Base-by-base conservation (phyloP, 73 alveolate species). In the Symbiodinium pilosum region DNA sequence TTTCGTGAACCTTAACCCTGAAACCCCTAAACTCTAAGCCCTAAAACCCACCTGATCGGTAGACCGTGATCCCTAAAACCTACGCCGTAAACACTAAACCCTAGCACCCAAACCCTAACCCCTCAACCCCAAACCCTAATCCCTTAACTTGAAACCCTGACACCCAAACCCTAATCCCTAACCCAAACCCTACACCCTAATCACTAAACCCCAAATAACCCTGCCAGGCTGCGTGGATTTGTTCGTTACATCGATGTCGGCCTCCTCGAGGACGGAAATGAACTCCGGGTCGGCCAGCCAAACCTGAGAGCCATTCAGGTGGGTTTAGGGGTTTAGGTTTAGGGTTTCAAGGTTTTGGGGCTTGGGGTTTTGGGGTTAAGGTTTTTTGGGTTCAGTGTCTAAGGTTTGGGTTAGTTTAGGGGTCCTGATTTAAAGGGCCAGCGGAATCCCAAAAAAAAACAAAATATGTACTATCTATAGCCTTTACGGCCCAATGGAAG, bases 181-280 rank as follows among this genome's bases (percentile, higher is more conserved):
- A 51, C 68, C 68, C 12, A 51, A 56, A 26, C 75, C 75, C 75
- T 56, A 16, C 16, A 56, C 28, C 28, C 75, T 56, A 56, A 56
- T 51, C 68, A 16, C 68, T 51, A 51, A 51, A 51, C 68, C 68
- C 68, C 68, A 24, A 51, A 0, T n/a, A n/a, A 56, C 75, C 26
- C 75, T 26, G 32, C 75, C 56, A 30, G 7, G 94, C 8, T 7
- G 32, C 95, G 44, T 64, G 51, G 95, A 56, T 39, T 87, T 87
- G 95, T 87, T 87, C 71, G 69, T 83, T 43, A 87, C 71, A 43
- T 87, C 95, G 69, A 87, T 87, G 32, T 87, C 95, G 5, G 95
- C 95, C 40, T 87, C 95, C 86, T 87, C 59, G 69, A 87, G 43
- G 69, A 59, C 86, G 16, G 42, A 83, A 38, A 59, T 28, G 47